These are phyloP conservation scores for Didymella exigua DNA, from an alignment of 2,329 filamentous ascomycete genomes.

Conservation along the genomic window DNA sequence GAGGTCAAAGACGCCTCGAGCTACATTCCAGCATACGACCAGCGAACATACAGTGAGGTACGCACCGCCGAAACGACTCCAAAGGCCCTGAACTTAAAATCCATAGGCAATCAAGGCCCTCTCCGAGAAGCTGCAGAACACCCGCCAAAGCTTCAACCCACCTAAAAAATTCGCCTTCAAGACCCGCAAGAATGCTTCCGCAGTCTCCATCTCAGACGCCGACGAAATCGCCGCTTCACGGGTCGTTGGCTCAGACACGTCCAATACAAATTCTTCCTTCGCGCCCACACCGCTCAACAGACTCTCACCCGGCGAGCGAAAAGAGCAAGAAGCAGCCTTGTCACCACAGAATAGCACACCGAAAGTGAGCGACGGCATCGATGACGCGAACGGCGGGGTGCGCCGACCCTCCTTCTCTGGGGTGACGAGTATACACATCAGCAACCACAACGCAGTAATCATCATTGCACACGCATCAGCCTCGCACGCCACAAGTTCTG, in stretches of 20 bases:
- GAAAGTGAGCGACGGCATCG: background rate
- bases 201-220: conserved; percentile 62
- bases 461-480: conserved; percentile 78
- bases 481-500: conserved; percentile 72
- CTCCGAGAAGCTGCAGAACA: conserved; percentile 76
- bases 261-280: conserved; percentile 51
- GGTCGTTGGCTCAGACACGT: conserved; percentile 42
- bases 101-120: conserved; percentile 76
- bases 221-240: conserved; percentile 59
- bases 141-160: conserved; percentile 67
- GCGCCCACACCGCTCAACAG: conserved; percentile 49
- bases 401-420: conserved; percentile 62
- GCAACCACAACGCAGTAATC: conserved; percentile 70
- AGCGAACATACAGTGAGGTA: conserved; percentile 82
- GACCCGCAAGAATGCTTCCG: conserved; percentile 57
- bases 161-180: conserved; percentile 87
- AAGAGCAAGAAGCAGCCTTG: conserved; percentile 26
- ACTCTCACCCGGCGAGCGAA: conserved; percentile 42
- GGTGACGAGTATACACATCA: conserved; percentile 66
- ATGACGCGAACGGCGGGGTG: conserved; percentile 19
- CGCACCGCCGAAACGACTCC: background rate
- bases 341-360: background rate
- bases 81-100: conserved; percentile 22
- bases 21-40: conserved; percentile 86
- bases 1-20: conserved; percentile 83